Percentiles rank a stretch among this genome's conserved stretches.
phyloP scores from a whole-genome alignment of 352 stramenopile genomes.

The Globisporangium barbulae region DNA sequence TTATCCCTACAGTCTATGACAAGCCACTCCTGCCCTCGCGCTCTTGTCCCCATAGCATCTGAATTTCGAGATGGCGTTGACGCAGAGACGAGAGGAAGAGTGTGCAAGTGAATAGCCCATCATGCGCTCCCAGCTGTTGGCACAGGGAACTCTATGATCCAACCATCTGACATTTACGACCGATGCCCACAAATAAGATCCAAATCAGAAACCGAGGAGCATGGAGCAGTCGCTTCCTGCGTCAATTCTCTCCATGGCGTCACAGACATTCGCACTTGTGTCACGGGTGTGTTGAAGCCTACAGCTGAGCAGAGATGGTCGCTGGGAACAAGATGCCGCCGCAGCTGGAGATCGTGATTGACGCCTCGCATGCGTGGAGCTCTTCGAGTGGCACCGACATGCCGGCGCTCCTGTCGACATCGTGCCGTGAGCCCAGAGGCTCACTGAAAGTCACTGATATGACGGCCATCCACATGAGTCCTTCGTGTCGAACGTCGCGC shows the following conservation, averaged over 20 bases:
- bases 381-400: slow-evolving; percentile 8
- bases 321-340: slow-evolving; percentile 5
- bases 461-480: slow-evolving; percentile 13
- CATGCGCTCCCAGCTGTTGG: background rate
- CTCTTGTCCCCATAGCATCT: background rate
- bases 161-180: background rate
- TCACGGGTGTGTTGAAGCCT: background rate
- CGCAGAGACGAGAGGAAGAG: background rate
- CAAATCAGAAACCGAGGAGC: background rate
- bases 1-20: background rate
- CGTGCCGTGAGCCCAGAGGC: background rate
- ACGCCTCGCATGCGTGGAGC: background rate
- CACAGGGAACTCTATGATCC: background rate
- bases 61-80: background rate
- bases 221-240: background rate
- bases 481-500: slow-evolving; percentile 4
- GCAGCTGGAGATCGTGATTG: background rate
- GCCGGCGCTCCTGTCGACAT: background rate
- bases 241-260: background rate
- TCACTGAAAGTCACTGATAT: background rate
- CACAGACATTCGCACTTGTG: slow-evolving; percentile 1
- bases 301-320: background rate
- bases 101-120: background rate
- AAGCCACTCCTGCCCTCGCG: background rate
- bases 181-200: background rate